Base-by-base conservation (phyloP, 192 early-diverging fungal genomes). In the Dimargaris cristalligena region DNA sequence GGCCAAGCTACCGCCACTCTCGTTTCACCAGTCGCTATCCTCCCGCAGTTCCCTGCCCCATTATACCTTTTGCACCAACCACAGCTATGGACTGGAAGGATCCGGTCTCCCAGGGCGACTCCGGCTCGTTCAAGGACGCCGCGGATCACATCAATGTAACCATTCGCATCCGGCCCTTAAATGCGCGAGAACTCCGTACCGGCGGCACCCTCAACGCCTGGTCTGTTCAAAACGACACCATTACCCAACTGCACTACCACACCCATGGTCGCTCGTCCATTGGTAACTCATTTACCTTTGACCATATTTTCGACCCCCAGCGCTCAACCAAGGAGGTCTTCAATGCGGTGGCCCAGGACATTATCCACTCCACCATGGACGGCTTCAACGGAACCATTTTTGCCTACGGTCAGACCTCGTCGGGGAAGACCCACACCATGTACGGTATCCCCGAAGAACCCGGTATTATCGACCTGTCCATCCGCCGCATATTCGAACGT, bases 381-480 rank as follows among this genome's bases (percentile, higher is more conserved):
- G 94, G 94, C 9, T 92, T 89, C 65, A 95, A 98, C 68, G 91
- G 92, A 31, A 95, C 93, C 2, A 89, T 98, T 2, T 98, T 98
- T 77, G 92, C 95, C 3, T 98, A 98, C 73, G 95, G 95, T 22
- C 93, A 97, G 68, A 99, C 95, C 10, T 86, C 91, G 8, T 88
- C 85, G 10, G 95, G 95, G 47, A 99, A 99, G 65, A 97, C 95
- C 0, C 74, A 77, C 59, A 73, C 74, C 13, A 87, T 87, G 85
- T 71, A 79, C 41, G 87, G 85, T 33, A 69, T 65, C 45, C 60
- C 67, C 29, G 62, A 71, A 26, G 78, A 84, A 56, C 78, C 76
- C 10, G 87, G 87, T 0, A 76, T 89, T 35, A 87, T 86, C 44
- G 73, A 72, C 44, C 74, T 79, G 33, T 79, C 87, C 4, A 79